Evolutionary conservation across 83 land plant genomes (phyloP).

Genomic region (Thuja plicata): DNA sequence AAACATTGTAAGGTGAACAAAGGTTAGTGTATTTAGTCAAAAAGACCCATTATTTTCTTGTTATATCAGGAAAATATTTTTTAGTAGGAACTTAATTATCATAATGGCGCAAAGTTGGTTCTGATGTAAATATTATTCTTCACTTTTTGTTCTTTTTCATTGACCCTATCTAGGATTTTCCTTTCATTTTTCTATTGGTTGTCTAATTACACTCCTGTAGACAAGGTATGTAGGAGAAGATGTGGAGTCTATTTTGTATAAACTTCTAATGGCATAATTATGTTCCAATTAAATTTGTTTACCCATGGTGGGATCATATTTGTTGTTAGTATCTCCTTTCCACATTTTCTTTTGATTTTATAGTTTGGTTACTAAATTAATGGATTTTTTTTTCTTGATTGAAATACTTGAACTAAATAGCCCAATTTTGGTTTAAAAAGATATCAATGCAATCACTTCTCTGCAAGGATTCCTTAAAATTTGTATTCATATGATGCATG

Average conservation of each 20-base stretch:
- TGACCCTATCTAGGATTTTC: background rate
- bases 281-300: background rate
- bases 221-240: conserved; percentile 98
- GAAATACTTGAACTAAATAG: background rate
- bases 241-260: conserved; percentile 89
- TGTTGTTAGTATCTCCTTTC: background rate
- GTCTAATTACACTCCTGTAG: conserved; percentile 31
- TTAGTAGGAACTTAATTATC: background rate
- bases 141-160: background rate
- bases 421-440: background rate
- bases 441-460: background rate
- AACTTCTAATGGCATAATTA: conserved; percentile 67
- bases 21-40: background rate
- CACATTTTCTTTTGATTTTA: background rate
- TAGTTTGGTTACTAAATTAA: background rate
- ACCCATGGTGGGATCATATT: background rate
- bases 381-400: background rate
- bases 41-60: background rate
- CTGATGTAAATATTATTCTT: background rate
- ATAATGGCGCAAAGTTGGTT: background rate
- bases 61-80: background rate
- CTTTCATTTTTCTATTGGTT: background rate
- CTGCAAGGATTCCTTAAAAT: background rate
- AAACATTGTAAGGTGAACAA: background rate
- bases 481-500: background rate